A percentile compares a stretch with the other conserved stretches of the same genome.
Conservation (phyloP, 352 stramenopile species). For the Phytopythium boreale region DNA sequence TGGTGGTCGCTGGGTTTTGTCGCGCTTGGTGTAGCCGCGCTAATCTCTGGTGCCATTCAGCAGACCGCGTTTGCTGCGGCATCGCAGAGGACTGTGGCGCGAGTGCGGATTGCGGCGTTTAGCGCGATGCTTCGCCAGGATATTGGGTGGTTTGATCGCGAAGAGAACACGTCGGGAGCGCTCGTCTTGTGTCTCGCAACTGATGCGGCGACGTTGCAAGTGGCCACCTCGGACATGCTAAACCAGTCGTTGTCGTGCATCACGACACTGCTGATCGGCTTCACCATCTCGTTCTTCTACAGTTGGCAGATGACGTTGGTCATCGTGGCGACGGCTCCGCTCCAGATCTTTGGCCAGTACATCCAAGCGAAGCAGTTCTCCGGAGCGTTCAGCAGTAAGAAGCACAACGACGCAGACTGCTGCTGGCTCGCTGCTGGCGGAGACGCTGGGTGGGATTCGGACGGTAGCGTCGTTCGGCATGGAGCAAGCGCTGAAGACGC, state of each 20-base stretch:
- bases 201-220: conserved; percentile 75
- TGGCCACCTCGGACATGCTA: conserved; percentile 67
- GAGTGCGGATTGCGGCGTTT: conserved; percentile 53
- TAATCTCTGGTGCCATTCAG: conserved; percentile 42
- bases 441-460: conserved; percentile 32
- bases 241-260: conserved; percentile 37
- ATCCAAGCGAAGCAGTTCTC: conserved; percentile 36
- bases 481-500: conserved; percentile 13
- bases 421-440: conserved; percentile 20
- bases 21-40: conserved; percentile 30
- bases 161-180: conserved; percentile 69
- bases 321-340: conserved; percentile 10
- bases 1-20: conserved; percentile 48
- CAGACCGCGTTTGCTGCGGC: conserved; percentile 57
- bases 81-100: conserved; percentile 50
- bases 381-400: conserved; percentile 28
- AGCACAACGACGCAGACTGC: conserved; percentile 24
- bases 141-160: conserved; percentile 78
- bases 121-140: conserved; percentile 71
- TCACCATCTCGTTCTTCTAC: conserved; percentile 20
- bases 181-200: conserved; percentile 68
- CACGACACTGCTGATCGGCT: conserved; percentile 26
- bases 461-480: conserved; percentile 40
- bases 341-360: conserved; percentile 29
- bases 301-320: conserved; percentile 26